These are phyloP conservation scores for Naganishia friedmannii DNA, from an alignment of 768 basidiomycete genomes.

Conservation along the genomic window DNA sequence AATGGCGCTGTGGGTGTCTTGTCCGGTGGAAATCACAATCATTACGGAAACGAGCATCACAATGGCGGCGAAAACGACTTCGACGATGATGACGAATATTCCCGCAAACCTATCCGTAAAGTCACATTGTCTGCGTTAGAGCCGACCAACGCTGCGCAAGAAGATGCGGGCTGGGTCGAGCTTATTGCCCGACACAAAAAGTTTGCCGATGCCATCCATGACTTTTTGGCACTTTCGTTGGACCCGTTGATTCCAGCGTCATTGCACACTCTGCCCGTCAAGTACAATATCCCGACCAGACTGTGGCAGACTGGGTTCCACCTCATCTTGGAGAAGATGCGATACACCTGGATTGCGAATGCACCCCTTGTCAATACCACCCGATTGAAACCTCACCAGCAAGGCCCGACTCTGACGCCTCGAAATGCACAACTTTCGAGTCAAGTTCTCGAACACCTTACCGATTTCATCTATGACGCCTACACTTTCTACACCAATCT, in stretches of 20 bases:
- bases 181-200: constrained; percentile 74
- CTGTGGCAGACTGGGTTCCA: constrained; percentile 91
- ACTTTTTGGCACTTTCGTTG: constrained; percentile 77
- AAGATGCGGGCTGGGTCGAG: constrained; percentile 53
- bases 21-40: neutral
- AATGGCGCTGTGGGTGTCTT: constrained; percentile 33
- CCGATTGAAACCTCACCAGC: constrained; percentile 1
- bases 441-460: constrained; percentile 81
- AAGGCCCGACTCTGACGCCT: constrained; percentile 5
- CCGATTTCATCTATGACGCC: constrained; percentile 91
- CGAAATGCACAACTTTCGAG: constrained; percentile 32
- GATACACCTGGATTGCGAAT: constrained; percentile 71
- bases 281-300: constrained; percentile 91
- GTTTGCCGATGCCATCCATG: constrained; percentile 84
- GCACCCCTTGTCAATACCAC: constrained; percentile 39
- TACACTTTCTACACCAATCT: constrained; percentile 90
- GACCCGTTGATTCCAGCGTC: constrained; percentile 85
- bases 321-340: constrained; percentile 82
- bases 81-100: constrained; percentile 26
- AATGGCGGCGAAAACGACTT: constrained; percentile 11
- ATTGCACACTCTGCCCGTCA: constrained; percentile 79
- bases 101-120: constrained; percentile 18
- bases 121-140: constrained; percentile 14
- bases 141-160: constrained; percentile 24
- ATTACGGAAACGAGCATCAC: constrained; percentile 17